Evolutionary conservation across 768 basidiomycete species (phyloP), one percentile per base, ranked within the genome.

Genomic region (Tubosaeta brunneosetosa): DNA sequence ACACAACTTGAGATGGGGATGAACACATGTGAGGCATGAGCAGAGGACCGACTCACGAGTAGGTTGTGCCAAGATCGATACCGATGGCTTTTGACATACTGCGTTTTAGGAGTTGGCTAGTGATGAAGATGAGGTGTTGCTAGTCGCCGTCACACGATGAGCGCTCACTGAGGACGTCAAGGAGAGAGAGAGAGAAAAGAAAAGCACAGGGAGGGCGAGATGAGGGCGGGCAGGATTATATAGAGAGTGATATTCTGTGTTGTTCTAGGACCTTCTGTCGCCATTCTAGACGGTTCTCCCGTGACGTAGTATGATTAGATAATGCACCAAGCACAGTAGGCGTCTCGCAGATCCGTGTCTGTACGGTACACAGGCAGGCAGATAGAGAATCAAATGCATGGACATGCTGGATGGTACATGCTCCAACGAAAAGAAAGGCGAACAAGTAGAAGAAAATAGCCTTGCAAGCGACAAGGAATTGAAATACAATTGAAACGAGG

Each of bases 11-110:
- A 56, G 51, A 34, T 51, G 33, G 34, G 41, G 44, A 41, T 55
- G 42, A 51, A 25, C 44, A 12, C 43, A 59, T 27, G 51, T 44
- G 60, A 38, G 4, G 4, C 7, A 12, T 12, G 16, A 32, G 29
- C 32, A 12, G 12, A 26, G 10, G 37, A 43, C 26, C 16, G 17
- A 79, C 87, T 60, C 68, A 91, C 88, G 89, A 91, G 80, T 91
- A 91, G 48, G 94, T 97, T 56, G 94, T 95, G 64, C 88, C 88
- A 61, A 91, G 79, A 80, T 92, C 89, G 67, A 92, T 92, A 72
- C 89, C 89, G 68, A 92, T 82, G 59, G 89, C 89, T 83, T 92
- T 92, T 67, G 83, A 72, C 81, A 83, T 82, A n/a, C n/a, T n/a
- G n/a, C n/a, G 46, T 49, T 50, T 57, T 34, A 34, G 40, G 38